A percentile compares a stretch with the other conserved stretches of the same genome.
phyloP scores from a whole-genome alignment of 768 basidiomycete genomes.

The Tricholoma bakamatsutake region DNA sequence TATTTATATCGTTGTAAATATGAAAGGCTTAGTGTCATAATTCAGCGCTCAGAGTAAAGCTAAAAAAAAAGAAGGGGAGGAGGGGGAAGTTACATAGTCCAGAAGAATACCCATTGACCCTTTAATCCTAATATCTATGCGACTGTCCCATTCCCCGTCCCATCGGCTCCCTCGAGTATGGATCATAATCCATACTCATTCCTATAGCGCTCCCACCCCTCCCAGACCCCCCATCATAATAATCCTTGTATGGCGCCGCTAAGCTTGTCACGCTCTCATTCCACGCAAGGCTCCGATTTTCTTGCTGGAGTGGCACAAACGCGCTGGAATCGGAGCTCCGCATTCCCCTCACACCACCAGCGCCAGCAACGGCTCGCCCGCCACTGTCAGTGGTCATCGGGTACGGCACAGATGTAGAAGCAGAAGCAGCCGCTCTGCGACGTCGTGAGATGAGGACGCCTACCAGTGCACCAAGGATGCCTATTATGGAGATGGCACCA shows the following conservation, averaged over 20 bases:
- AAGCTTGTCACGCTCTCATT: slow-evolving; percentile 48
- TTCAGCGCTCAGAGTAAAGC: background rate
- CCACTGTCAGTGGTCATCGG: slow-evolving; percentile 13
- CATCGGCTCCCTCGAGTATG: slow-evolving; percentile 18
- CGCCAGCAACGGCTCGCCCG: slow-evolving; percentile 12
- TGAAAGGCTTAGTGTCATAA: background rate
- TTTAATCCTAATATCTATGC: background rate
- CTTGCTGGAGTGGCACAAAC: slow-evolving; percentile 65
- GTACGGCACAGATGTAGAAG: slow-evolving; percentile 22
- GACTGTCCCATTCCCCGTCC: background rate
- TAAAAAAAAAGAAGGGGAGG: background rate
- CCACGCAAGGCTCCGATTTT: slow-evolving; percentile 53
- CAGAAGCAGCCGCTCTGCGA: slow-evolving; percentile 35
- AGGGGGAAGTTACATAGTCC: background rate
- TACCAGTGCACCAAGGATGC: slow-evolving; percentile 44
- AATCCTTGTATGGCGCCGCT: slow-evolving; percentile 31
- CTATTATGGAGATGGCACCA: slow-evolving; percentile 47
- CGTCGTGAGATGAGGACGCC: slow-evolving; percentile 49
- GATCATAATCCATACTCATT: slow-evolving; percentile 31
- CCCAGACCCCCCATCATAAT: slow-evolving; percentile 2
- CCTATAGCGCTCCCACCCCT: slow-evolving; percentile 19
- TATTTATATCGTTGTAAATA: background rate
- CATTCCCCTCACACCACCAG: slow-evolving; percentile 29
- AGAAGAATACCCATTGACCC: background rate
- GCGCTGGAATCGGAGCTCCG: slow-evolving; percentile 62